Conservation (phyloP, 108 stramenopile genomes). For the Cylindrotheca fusiformis region DNA sequence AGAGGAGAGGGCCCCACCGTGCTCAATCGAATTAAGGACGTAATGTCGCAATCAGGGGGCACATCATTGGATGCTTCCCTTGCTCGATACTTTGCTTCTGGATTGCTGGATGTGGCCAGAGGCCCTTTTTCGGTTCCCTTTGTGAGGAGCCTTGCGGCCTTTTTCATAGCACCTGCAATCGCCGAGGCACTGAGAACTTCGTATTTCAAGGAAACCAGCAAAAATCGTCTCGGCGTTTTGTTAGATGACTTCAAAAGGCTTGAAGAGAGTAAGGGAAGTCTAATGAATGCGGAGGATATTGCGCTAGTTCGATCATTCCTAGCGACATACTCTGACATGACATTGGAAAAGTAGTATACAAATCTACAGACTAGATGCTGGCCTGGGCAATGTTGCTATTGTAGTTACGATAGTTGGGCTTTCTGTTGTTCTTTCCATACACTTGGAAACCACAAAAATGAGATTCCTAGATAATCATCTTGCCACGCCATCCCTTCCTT, state of each 20-base stretch:
- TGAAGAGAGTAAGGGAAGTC: too few species aligned
- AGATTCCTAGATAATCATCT: constrained; percentile 56
- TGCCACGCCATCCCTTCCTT: constrained; percentile 87
- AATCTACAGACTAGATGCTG: too few species aligned
- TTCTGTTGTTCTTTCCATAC: constrained; percentile 42
- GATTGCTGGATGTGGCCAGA: constrained; percentile 57
- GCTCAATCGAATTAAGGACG: constrained; percentile 40
- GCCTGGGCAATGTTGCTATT: too few species aligned
- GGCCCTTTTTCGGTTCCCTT: constrained; percentile 72
- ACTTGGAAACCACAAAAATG: constrained; percentile 81
- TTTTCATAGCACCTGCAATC: constrained; percentile 54
- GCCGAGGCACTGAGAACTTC: constrained; percentile 67
- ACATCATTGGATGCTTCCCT: constrained; percentile 75
- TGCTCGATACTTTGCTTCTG: constrained; percentile 71
- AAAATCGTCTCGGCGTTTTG: constrained; percentile 18
- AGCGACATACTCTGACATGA: too few species aligned
- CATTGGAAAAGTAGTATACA: too few species aligned
- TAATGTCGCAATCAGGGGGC: constrained; percentile 44
- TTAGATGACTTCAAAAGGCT: constrained; percentile 23
- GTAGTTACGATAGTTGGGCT: not conserved
- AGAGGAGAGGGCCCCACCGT: constrained; percentile 65
- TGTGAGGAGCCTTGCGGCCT: constrained; percentile 35
- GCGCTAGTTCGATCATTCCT: too few species aligned
- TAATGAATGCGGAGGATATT: too few species aligned
- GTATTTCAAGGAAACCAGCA: constrained; percentile 58